Evolutionary conservation across 2,329 filamentous ascomycete genomes (phyloP), one percentile per base, ranked within the genome.

Genomic region (Penicillium brevicompactum): DNA sequence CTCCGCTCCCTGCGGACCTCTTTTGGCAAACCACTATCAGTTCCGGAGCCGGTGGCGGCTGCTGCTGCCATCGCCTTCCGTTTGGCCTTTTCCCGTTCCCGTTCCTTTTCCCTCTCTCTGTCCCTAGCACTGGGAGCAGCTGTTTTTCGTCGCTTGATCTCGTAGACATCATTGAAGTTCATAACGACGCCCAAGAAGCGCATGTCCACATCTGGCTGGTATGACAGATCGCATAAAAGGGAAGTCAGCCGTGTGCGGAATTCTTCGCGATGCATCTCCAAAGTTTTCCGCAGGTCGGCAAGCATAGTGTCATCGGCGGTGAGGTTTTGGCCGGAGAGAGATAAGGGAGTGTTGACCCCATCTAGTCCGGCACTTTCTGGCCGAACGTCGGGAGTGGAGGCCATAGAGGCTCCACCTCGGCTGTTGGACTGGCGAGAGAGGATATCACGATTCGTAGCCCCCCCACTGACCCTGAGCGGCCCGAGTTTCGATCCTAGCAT

Each of bases 111-210:
- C 47, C 60, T 69, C 44, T 73, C 68, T 49, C 64, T 74, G 38
- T 72, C 74, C 16, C 67, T 70, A n/a, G 68, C 64, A 27, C 58
- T 68, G 2, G 64, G 53, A 5, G 62, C 67, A 13, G 67, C 55
- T 40, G 70, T 66, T 37, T 71, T 68, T 55, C 82, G 76, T 75
- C 87, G 86, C 71, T 87, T 84, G 66, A 87, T 90, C 74, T 90
- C 85, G 74, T 97, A 97, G 24, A 96, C 90, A 71, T 97, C 93
- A 75, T 99, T 99, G 76, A 97, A 99, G 76, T 97, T 99, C 91
- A 99, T 97, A 40, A 94, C 90, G 45, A 97, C 92, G 38, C 91
- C 94, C 62, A 99, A 77, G 80, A 97, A 97, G 51, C 93, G 84
- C 87, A 99, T 91, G 73, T 99, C 94, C 49, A 92, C 87, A 72